Conservation (phyloP, 2,329 filamentous ascomycete species). For the Lasiodiplodia hormozganensis region DNA sequence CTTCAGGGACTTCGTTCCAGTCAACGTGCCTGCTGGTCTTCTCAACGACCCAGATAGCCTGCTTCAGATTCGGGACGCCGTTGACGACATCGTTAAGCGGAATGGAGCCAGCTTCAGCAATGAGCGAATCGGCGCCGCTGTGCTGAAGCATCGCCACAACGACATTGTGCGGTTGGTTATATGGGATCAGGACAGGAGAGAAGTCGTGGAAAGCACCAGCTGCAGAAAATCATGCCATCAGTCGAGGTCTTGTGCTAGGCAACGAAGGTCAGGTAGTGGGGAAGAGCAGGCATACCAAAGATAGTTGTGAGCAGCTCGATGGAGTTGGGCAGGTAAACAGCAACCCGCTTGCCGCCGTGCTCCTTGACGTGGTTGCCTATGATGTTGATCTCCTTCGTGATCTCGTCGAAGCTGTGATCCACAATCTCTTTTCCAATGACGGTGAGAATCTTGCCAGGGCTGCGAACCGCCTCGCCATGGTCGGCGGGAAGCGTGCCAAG, state of each 20-base stretch:
- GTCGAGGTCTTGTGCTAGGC: background rate
- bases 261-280: background rate
- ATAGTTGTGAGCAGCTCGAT: slow-evolving; percentile 82
- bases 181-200: slow-evolving; percentile 84
- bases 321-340: slow-evolving; percentile 91
- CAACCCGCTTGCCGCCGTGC: slow-evolving; percentile 74
- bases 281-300: slow-evolving; percentile 61
- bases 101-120: slow-evolving; percentile 86
- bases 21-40: slow-evolving; percentile 90
- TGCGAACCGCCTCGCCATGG: slow-evolving; percentile 65
- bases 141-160: slow-evolving; percentile 75
- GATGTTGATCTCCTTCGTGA: slow-evolving; percentile 86
- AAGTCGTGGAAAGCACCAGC: slow-evolving; percentile 90
- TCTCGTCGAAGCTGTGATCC: slow-evolving; percentile 72
- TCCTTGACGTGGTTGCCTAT: slow-evolving; percentile 79
- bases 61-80: slow-evolving; percentile 71
- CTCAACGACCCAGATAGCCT: slow-evolving; percentile 92
- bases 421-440: slow-evolving; percentile 78
- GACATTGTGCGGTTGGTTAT: slow-evolving; percentile 73
- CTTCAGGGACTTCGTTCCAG: slow-evolving; percentile 87
- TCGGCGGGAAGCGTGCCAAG: slow-evolving; percentile 69
- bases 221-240: slow-evolving; percentile 38
- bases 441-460: slow-evolving; percentile 76
- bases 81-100: slow-evolving; percentile 77
- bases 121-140: slow-evolving; percentile 78